Conservation (phyloP, 129 eudicot genomes). For the Kitagawia praeruptora region DNA sequence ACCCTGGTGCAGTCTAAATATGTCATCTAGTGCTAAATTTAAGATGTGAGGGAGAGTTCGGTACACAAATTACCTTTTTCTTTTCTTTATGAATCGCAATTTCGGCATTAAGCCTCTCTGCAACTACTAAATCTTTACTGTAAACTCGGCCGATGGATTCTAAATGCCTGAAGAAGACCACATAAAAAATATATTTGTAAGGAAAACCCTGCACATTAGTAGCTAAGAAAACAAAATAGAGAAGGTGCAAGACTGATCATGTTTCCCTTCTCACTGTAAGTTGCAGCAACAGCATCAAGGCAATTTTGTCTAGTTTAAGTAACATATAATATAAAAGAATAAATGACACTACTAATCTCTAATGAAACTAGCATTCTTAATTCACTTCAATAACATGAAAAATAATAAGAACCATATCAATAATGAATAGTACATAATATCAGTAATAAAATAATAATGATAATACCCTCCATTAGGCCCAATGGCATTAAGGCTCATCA, state of each 20-base stretch:
- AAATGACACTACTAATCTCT: not conserved
- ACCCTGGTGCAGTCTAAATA: constrained; percentile 42
- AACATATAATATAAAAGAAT: not conserved
- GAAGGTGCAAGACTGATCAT: not conserved
- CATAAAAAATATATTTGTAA: not conserved
- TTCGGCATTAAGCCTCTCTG: constrained; percentile 32
- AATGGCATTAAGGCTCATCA: not conserved
- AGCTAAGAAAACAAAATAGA: not conserved
- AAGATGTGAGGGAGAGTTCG: not conserved
- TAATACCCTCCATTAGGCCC: not conserved
- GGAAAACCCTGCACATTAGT: not conserved
- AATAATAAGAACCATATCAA: not conserved
- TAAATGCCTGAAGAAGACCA: constrained; percentile 44
- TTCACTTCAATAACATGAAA: not conserved
- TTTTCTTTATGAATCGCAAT: constrained; percentile 59
- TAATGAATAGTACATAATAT: not conserved
- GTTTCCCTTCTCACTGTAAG: not conserved
- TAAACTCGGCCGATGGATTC: constrained; percentile 59
- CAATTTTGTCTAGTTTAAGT: not conserved
- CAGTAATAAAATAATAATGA: not conserved
- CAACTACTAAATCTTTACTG: constrained; percentile 37
- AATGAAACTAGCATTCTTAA: not conserved
- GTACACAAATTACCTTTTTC: constrained; percentile 54
- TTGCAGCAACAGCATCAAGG: not conserved
- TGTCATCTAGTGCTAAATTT: constrained; percentile 13